These are phyloP conservation scores for Eucalyptus microcorys DNA, from an alignment of 345 rosid species.

Conservation along the genomic window DNA sequence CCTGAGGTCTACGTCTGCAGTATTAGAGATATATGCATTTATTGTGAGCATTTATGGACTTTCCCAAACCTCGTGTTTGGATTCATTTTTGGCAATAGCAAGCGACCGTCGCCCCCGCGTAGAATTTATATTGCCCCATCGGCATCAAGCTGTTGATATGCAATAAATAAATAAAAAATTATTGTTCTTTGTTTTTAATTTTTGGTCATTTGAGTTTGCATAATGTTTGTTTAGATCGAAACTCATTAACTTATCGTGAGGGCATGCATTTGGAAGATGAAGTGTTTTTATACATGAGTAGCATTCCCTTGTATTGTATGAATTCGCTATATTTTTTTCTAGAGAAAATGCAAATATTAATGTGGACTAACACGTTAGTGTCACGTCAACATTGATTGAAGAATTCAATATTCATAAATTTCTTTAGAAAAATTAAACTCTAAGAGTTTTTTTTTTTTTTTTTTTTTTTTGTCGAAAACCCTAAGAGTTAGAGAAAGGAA, in stretches of 20 bases:
- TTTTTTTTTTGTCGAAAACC: no score
- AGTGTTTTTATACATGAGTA: not conserved
- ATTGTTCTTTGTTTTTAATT: not conserved
- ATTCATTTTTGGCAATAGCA: not conserved
- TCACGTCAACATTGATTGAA: not conserved
- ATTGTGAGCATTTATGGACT: not conserved
- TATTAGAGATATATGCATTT: not conserved
- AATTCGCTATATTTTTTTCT: not conserved
- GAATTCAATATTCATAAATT: not conserved
- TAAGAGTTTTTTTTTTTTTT: no score
- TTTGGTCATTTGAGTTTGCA: not conserved
- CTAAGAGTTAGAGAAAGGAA: not conserved
- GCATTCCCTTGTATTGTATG: not conserved
- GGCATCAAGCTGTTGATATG: not conserved
- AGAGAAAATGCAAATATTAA: not conserved
- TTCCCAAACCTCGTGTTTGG: not conserved
- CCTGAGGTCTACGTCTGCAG: not conserved
- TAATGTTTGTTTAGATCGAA: not conserved
- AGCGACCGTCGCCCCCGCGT: not conserved
- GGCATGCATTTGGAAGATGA: not conserved
- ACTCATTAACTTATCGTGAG: not conserved
- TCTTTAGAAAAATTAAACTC: not conserved
- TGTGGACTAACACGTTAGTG: not conserved
- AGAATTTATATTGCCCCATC: not conserved
- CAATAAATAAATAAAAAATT: no score